These are phyloP conservation scores for Astragalus glycyphyllos DNA, from an alignment of 306 rosid genomes.

Conservation along the genomic window DNA sequence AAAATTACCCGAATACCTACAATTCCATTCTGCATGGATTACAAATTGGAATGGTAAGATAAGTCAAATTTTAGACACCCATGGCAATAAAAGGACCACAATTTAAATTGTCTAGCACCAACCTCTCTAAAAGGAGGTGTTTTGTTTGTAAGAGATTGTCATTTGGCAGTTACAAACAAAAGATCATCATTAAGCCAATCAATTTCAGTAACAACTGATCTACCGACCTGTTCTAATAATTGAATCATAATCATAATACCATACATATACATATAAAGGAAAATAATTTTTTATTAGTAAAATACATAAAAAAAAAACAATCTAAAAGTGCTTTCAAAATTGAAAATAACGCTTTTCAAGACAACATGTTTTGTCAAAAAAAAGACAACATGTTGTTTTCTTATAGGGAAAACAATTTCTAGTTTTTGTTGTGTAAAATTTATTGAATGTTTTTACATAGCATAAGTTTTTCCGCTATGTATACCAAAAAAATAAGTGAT, in stretches of 20 bases:
- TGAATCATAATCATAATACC: neutral
- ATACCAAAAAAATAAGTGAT: no score
- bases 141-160: slow-evolving; percentile 18
- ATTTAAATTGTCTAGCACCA: slow-evolving; percentile 14
- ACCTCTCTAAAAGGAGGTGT: slow-evolving; percentile 23
- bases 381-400: no score
- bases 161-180: slow-evolving; percentile 34
- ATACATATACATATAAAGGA: neutral
- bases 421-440: no score
- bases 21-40: slow-evolving; percentile 21
- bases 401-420: no score
- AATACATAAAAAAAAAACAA: neutral
- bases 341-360: no score
- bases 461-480: no score
- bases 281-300: neutral
- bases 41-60: neutral
- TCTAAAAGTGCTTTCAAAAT: neutral
- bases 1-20: slow-evolving; percentile 12
- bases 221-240: neutral
- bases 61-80: slow-evolving; percentile 22
- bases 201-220: slow-evolving; percentile 17
- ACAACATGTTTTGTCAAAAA: no score
- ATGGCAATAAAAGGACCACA: slow-evolving; percentile 14
- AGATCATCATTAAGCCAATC: slow-evolving; percentile 15
- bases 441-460: no score